phyloP scores from a whole-genome alignment of 164 flowering plant genomes.

The Aristolochia californica region DNA sequence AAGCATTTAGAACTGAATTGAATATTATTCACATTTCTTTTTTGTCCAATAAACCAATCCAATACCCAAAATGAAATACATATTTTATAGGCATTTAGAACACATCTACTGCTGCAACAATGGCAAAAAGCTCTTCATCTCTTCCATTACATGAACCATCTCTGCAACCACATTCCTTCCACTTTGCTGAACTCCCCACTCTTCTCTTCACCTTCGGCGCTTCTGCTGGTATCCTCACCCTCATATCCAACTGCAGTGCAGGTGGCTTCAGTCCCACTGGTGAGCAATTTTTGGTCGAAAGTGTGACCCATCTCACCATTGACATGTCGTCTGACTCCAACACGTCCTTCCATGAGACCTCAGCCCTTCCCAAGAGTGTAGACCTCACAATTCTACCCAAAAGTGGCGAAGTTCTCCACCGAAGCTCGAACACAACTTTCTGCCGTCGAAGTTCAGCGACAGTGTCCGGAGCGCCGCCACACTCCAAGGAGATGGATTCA shows the following conservation, averaged over 20 bases:
- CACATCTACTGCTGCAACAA: constrained; percentile 13
- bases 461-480: constrained; percentile 28
- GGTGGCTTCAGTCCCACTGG: constrained; percentile 14
- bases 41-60: constrained; percentile 1
- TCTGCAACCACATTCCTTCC: constrained; percentile 17
- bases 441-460: constrained; percentile 25
- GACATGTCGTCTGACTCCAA: constrained; percentile 34
- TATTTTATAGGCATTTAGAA: background rate
- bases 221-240: background rate
- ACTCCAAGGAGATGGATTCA: constrained; percentile 43
- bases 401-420: constrained; percentile 25
- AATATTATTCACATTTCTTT: too few relatives aligned
- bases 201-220: background rate
- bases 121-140: constrained; percentile 16
- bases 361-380: constrained; percentile 42
- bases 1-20: too few relatives aligned
- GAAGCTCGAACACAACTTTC: constrained; percentile 47
- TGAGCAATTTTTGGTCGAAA: background rate
- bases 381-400: constrained; percentile 28
- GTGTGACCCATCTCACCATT: constrained; percentile 35
- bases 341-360: constrained; percentile 44
- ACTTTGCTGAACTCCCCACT: background rate
- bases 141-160: constrained; percentile 14
- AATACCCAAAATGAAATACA: background rate
- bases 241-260: constrained; percentile 14